Conservation (phyloP, 176 grass and related monocot genomes). For the Lolium rigidum region DNA sequence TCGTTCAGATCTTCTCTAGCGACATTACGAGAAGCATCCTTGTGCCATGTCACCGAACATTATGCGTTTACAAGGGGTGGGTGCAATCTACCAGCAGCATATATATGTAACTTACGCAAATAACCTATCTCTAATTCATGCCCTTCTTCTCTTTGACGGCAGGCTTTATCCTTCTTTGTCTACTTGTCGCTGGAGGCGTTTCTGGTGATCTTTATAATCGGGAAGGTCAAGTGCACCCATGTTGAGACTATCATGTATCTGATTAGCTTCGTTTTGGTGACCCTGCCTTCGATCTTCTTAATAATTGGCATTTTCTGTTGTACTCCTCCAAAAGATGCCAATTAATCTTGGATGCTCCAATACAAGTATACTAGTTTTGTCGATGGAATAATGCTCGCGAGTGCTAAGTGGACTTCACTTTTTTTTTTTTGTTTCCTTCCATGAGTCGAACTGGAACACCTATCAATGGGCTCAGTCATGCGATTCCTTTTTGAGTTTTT, state of each 20-base stretch:
- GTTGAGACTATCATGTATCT: neutral
- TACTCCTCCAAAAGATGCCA: neutral
- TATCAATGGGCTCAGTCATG: neutral
- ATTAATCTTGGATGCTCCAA: neutral
- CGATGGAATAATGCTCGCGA: neutral
- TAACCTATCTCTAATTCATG: neutral
- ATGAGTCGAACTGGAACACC: neutral
- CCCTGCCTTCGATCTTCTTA: neutral
- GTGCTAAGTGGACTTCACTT: neutral
- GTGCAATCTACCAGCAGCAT: neutral
- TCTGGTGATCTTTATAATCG: neutral
- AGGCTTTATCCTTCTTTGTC: neutral
- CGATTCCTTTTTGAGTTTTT: neutral
- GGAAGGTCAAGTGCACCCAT: neutral
- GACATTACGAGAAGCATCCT: neutral
- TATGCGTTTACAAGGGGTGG: neutral
- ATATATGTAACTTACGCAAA: neutral
- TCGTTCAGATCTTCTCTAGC: neutral
- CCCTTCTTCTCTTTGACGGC: neutral
- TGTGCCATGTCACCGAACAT: neutral
- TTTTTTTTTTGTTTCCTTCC: neutral
- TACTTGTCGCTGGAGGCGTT: neutral
- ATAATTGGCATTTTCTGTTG: neutral
- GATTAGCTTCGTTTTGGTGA: neutral
- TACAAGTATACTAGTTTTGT: neutral